Base-by-base conservation (phyloP, 202 grass and related monocot genomes). In the Schoenoplectus triqueter region DNA sequence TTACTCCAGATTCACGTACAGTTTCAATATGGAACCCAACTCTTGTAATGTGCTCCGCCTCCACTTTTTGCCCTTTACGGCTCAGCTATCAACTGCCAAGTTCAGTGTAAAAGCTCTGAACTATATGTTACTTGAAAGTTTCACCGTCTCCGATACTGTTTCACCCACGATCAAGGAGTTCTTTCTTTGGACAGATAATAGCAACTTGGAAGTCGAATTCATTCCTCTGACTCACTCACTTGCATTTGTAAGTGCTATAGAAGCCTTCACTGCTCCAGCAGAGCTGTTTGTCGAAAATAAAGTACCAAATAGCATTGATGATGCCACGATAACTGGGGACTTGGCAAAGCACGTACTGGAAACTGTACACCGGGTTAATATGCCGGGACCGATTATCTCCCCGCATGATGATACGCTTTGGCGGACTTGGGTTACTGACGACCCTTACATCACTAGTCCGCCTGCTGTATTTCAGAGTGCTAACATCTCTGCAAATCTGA, bases 401-500 rank as follows among this genome's bases (percentile, higher is more conserved):
- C 9, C 59, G 41, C 46, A 18, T 39, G 84, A 44, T 76, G 95
- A 66, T 84, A 89, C 88, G 56, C 82, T 93, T 1, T 97, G 95
- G 95, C 86, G 95, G 54, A 97, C 90, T 1, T 97, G 95, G 95
- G 46, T 89, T 48, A 89, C 89, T 62, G 95, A 97, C 60, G 89
- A 66, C 0, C 15, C 15, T 19, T 97, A 73, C 86, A 63, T 97
- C 80, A 54, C 51, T 54, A 54, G 7, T 31, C 31, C 31, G 8
- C 0, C 10, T 0, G 22, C 0, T 2, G 0, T 7, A 7, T 82
- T 89, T 15, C 3, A 0, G 14, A 0, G 52, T 7, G 14, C 50
- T 14, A 2, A 0, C 0, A 86, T 88, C 0, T n/a, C 2, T 44
- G 0, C 8, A 2, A 0, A 0, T 0, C 63, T 91, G 70, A 0